Base-by-base conservation (phyloP, 768 basidiomycete species). In the Amanita pallidorosea region DNA sequence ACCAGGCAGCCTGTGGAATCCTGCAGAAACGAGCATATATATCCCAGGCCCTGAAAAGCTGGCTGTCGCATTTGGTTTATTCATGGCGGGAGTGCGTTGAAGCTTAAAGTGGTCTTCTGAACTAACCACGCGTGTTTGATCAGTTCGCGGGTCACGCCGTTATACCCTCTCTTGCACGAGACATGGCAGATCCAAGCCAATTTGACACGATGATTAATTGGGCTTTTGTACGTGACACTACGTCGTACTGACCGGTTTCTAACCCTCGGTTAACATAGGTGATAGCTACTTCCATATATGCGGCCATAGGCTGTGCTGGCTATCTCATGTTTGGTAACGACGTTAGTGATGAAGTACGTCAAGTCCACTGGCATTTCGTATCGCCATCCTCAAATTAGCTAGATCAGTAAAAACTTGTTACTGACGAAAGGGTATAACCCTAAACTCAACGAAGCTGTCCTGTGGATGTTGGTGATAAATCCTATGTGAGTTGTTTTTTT, bases 131-230 rank as follows among this genome's bases (percentile, higher is more conserved):
- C 18, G 2, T 25, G 11, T 40, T 22, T 23, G 8, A 25, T 33
- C 57, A 91, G 81, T 94, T 95, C 59, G 81, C 90, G 2, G 93
- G 93, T 2, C 95, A 98, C 61, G 85, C 90, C 12, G 85, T 94
- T 25, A 85, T 98, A 45, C 94, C 94, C 17, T 88, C 86, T 18
- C 65, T 98, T 13, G 91, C 87, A 4, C 76, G 82, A 58, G 94
- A 98, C 65, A 96, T 97, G 94, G 62, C 65, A 18, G 80, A 92
- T 56, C 93, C 93, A 6, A 71, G 73, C 23, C 73, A 82, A 55
- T 97, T 94, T 63, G 77, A 86, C 63, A 66, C 63, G 47, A 90
- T 93, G 80, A 85, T 88, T 54, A 82, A 92, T 61, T 77, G 79
- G 63, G 88, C 94, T 31, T 98, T 94, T 62, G 85, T 88, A 58